Evolutionary conservation across 441 rosid species (phyloP).

Genomic region (Adansonia madagascariensis): DNA sequence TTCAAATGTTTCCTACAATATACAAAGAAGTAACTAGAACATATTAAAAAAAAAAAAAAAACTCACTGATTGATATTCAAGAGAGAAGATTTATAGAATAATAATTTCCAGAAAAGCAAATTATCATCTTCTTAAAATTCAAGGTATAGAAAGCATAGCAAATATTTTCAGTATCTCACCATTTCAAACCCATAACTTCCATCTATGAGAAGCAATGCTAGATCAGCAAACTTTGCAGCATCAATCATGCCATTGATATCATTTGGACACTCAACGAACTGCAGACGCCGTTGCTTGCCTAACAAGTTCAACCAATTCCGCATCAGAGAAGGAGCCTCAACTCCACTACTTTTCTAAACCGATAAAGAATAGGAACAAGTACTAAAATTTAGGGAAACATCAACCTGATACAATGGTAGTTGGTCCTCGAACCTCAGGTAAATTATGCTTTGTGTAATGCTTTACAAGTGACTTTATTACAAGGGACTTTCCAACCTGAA

Average conservation of each 20-base stretch:
- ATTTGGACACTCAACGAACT: conserved; percentile 95
- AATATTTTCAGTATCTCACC: conserved; percentile 55
- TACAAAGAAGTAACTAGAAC: conserved; percentile 8
- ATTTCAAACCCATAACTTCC: conserved; percentile 98
- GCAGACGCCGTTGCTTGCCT: conserved; percentile 80
- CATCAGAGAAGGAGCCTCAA: conserved; percentile 25
- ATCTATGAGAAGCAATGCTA: conserved; percentile 82
- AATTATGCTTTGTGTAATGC: conserved; percentile 75
- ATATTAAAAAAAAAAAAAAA: not conserved
- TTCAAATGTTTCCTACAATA: conserved; percentile 89
- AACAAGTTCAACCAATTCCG: conserved; percentile 26
- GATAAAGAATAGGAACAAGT: not conserved
- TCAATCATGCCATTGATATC: conserved; percentile 96
- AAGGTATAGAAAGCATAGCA: conserved; percentile 6
- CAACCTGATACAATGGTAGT: conserved; percentile 85
- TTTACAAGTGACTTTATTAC: conserved; percentile 76
- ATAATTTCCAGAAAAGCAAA: not conserved
- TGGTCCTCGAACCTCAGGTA: conserved; percentile 88
- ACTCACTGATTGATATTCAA: not conserved
- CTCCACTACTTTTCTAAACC: not conserved
- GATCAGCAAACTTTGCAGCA: conserved; percentile 87
- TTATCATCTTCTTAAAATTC: conserved; percentile 6
- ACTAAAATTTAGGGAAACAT: conserved; percentile 5
- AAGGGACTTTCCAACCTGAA: conserved; percentile 88
- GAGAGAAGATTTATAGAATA: not conserved